Base-by-base conservation (phyloP, 306 rosid species). In the Cicer arietinum region DNA sequence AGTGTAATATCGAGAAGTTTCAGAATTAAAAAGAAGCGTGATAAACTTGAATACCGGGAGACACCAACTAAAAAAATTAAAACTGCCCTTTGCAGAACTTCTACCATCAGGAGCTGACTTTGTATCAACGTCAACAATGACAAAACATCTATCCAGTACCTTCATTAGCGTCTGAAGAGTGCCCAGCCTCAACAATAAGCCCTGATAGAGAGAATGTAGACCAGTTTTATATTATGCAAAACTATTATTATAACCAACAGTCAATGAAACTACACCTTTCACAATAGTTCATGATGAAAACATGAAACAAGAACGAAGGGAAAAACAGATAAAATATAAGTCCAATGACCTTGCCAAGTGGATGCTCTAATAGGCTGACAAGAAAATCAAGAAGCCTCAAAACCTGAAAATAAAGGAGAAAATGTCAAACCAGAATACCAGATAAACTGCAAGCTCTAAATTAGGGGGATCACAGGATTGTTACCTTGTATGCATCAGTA, bases 311-410 rank as follows among this genome's bases (percentile, higher is more conserved):
- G 67, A 65, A 75, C 67, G 58, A 16, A 67, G 44, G 46, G 1
- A 18, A 43, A 71, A 57, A 59, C 30, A 69, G 56, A 22, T 44
- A 44, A 69, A 52, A 50, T 44, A 74, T 46, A 65, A 46, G 14
- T 10, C 40, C 39, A 39, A 30, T 20, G 69, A 94, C 99, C 99
- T 94, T 89, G 84, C 89, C 90, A 76, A 76, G 87, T 22, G 99
- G 96, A 87, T 94, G 97, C 92, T 90, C 98, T 84, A 86, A 81
- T 77, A 94, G 83, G 81, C 92, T 86, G 52, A 90, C 90, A 86
- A 94, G 88, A 90, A 94, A 94, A 77, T 94, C 97, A 76, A 94
- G 90, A 76, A 87, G 95, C 84, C 91, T 90, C 88, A 48, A 89
- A 74, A 94, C 86, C 98, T 94, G 86, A 80, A 85, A 74, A 81